phyloP scores from a whole-genome alignment of 495 filamentous ascomycete species.

The Daldinia vernicosa region DNA sequence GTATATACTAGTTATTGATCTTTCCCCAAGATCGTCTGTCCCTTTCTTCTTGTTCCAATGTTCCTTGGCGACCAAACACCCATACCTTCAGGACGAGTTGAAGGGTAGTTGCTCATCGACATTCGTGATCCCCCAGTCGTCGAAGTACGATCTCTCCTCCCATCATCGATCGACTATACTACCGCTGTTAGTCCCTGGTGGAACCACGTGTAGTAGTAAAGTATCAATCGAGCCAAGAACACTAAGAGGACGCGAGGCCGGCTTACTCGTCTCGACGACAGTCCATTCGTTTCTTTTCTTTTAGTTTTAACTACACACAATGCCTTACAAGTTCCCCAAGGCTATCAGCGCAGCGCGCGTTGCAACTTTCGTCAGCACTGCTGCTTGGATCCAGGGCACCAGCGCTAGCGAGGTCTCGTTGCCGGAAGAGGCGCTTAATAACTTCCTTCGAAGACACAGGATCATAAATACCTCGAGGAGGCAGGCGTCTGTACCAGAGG shows the following conservation, averaged over 20 bases:
- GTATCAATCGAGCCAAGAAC: conserved; percentile 9
- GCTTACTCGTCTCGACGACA: conserved; percentile 39
- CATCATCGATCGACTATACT: conserved; percentile 25
- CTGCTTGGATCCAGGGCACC: conserved; percentile 39
- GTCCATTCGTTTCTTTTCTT: conserved; percentile 27
- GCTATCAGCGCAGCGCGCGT: conserved; percentile 41
- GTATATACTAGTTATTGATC: conserved; percentile 30
- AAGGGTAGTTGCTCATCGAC: conserved; percentile 30
- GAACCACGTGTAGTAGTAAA: conserved; percentile 28
- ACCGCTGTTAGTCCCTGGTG: conserved; percentile 32
- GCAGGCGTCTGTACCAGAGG: conserved; percentile 2
- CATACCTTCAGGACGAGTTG: conserved; percentile 40
- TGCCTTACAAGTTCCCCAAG: conserved; percentile 34
- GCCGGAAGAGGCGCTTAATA: conserved; percentile 36
- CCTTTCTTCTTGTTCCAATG: conserved; percentile 25
- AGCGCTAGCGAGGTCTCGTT: conserved; percentile 31
- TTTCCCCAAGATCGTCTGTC: conserved; percentile 3
- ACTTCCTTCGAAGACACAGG: conserved; percentile 34
- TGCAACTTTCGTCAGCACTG: conserved; percentile 40
- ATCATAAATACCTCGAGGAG: conserved; percentile 10
- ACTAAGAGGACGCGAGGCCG: conserved; percentile 32
- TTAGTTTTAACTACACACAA: conserved; percentile 7
- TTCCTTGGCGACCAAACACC: conserved; percentile 35
- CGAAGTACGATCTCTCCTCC: conserved; percentile 37
- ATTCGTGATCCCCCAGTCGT: conserved; percentile 28